These are phyloP conservation scores for Cladosporium sp. DNA, from an alignment of 2,329 filamentous ascomycete genomes.

Conservation along the genomic window DNA sequence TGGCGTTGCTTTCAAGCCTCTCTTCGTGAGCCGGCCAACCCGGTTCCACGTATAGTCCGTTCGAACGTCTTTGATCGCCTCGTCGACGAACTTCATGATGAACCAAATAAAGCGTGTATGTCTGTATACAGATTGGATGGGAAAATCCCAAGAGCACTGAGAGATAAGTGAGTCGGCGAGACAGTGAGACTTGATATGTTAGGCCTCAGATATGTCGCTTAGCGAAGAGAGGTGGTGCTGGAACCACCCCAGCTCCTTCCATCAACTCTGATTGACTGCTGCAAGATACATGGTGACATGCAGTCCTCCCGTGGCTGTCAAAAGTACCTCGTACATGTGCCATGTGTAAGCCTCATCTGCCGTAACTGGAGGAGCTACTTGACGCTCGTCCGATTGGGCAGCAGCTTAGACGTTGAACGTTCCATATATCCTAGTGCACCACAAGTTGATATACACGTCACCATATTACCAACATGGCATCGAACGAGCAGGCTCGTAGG, in stretches of 20 bases:
- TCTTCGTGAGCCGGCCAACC: constrained; percentile 35
- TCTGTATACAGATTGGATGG: neutral
- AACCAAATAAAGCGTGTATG: neutral
- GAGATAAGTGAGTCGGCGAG: neutral
- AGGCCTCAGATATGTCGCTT: constrained; percentile 12
- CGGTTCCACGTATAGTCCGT: constrained; percentile 33
- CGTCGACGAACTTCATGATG: constrained; percentile 21
- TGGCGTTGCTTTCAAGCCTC: constrained; percentile 48
- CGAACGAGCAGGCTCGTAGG: neutral
- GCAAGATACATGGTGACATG: constrained; percentile 17
- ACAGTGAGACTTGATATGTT: constrained; percentile 11
- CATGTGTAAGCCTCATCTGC: constrained; percentile 9
- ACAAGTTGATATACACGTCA: neutral
- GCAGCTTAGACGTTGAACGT: neutral
- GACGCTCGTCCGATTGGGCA: neutral
- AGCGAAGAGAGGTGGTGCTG: neutral
- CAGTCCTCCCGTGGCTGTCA: constrained; percentile 11
- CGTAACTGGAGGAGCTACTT: constrained; percentile 10
- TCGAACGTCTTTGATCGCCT: constrained; percentile 26
- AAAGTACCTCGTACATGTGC: constrained; percentile 11
- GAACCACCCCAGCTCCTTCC: neutral
- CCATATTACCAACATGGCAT: neutral
- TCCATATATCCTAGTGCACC: neutral
- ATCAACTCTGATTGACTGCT: constrained; percentile 12
- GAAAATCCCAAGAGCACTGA: neutral